These are phyloP conservation scores for Bromus sterilis DNA, from an alignment of 176 grass and related monocot species.

Conservation along the genomic window DNA sequence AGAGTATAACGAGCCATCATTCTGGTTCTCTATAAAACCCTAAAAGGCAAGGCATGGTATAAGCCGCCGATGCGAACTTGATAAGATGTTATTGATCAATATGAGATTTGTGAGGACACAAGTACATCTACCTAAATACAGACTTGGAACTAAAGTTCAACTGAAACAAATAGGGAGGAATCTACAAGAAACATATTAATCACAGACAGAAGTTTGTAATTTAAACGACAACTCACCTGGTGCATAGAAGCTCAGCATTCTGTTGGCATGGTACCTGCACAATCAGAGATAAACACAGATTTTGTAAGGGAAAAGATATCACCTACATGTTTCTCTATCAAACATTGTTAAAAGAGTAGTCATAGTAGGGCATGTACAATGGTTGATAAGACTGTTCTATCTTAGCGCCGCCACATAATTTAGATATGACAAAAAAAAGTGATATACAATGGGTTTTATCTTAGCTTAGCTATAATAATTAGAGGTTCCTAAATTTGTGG, in stretches of 20 bases:
- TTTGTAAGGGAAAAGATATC: neutral
- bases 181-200: neutral
- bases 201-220: neutral
- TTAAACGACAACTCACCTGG: conserved; percentile 55
- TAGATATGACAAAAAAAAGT: too few relatives aligned
- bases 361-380: too few relatives aligned
- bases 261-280: conserved; percentile 92
- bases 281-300: conserved; percentile 30
- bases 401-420: too few relatives aligned
- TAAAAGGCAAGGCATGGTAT: neutral
- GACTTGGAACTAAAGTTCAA: neutral
- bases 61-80: neutral
- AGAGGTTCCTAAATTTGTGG: too few relatives aligned
- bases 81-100: neutral
- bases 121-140: neutral
- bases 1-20: neutral
- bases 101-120: neutral
- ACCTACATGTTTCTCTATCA: neutral
- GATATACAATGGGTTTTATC: too few relatives aligned
- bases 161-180: neutral
- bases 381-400: too few relatives aligned
- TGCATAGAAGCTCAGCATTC: conserved; percentile 98
- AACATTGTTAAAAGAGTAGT: neutral
- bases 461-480: too few relatives aligned
- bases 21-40: neutral